A percentile compares a stretch with the other conserved stretches of the same genome.
Evolutionary conservation across 108 stramenopile genomes (phyloP).

Genomic region (Nitzschia sp.): DNA sequence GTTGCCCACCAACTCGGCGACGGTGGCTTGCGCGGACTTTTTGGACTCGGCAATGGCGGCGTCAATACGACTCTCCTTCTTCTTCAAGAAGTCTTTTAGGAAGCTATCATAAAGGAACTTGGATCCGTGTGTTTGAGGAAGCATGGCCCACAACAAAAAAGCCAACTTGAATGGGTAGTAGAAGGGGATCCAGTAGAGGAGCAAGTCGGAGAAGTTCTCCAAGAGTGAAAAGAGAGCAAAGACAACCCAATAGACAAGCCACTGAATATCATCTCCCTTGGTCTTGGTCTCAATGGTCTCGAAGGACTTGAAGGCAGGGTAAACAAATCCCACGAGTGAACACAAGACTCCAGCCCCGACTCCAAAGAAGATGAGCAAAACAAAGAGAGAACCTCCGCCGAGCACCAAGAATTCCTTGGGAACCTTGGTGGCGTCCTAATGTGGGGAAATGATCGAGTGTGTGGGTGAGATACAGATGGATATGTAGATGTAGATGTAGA

Average conservation of each 20-base stretch:
- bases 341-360: slow-evolving; percentile 71
- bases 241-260: slow-evolving; percentile 95
- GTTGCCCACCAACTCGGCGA: slow-evolving; percentile 20
- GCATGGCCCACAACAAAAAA: slow-evolving; percentile 91
- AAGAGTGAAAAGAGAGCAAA: slow-evolving; percentile 90
- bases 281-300: slow-evolving; percentile 83
- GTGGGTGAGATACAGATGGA: too few species aligned
- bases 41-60: slow-evolving; percentile 77
- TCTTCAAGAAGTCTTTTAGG: slow-evolving; percentile 83
- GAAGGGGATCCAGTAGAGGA: slow-evolving; percentile 93
- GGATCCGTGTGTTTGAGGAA: slow-evolving; percentile 87
- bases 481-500: too few species aligned
- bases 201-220: slow-evolving; percentile 80
- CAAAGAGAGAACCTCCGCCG: slow-evolving; percentile 43
- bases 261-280: slow-evolving; percentile 87
- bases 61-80: slow-evolving; percentile 80
- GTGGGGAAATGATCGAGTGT: not conserved
- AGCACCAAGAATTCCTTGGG: slow-evolving; percentile 80
- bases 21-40: slow-evolving; percentile 37
- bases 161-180: slow-evolving; percentile 94
- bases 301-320: slow-evolving; percentile 86
- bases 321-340: slow-evolving; percentile 82
- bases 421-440: slow-evolving; percentile 63
- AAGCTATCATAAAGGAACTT: slow-evolving; percentile 87
- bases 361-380: slow-evolving; percentile 66